A percentile compares a stretch with the other conserved stretches of the same genome.
These are phyloP conservation scores for Zymoseptoria pseudotritici DNA, from an alignment of 2,329 filamentous ascomycete genomes.

Conservation along the genomic window DNA sequence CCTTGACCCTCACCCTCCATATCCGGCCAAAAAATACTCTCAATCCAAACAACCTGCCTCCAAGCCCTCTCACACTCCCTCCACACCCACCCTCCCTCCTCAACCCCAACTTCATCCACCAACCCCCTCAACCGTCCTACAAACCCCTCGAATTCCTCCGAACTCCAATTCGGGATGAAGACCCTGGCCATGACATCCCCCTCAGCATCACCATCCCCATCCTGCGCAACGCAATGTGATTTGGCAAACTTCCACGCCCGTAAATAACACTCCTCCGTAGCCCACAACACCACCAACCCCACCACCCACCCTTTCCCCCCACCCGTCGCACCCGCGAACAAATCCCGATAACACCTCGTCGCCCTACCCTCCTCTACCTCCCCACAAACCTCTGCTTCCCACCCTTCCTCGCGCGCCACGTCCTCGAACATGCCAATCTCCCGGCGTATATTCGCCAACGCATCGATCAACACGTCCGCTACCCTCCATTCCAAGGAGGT, in stretches of 20 bases:
- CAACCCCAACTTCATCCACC: constrained; percentile 38
- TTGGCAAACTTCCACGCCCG: constrained; percentile 39
- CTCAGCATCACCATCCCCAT: constrained; percentile 14
- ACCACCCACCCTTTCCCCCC: constrained; percentile 51
- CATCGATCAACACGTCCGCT: constrained; percentile 55
- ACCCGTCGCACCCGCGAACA: constrained; percentile 51
- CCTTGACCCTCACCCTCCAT: constrained; percentile 13
- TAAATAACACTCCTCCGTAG: constrained; percentile 56
- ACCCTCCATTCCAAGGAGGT: constrained; percentile 47
- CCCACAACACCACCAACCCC: constrained; percentile 64
- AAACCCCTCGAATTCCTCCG: constrained; percentile 41
- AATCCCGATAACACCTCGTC: constrained; percentile 44
- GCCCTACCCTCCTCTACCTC: constrained; percentile 8
- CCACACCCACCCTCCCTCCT: constrained; percentile 38
- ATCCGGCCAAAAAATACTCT: constrained; percentile 43
- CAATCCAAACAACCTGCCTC: constrained; percentile 41
- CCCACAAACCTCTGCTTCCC: constrained; percentile 41
- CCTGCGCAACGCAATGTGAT: no score
- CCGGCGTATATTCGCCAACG: constrained; percentile 57
- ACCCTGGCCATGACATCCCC: constrained; percentile 42
- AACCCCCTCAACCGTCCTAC: constrained; percentile 39
- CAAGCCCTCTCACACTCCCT: constrained; percentile 43
- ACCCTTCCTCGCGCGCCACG: constrained; percentile 44
- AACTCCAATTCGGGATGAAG: constrained; percentile 46
- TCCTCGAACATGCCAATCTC: constrained; percentile 62